These are phyloP conservation scores for Trypanosoma conorhini DNA, from an alignment of 208 protist species.

Conservation along the genomic window DNA sequence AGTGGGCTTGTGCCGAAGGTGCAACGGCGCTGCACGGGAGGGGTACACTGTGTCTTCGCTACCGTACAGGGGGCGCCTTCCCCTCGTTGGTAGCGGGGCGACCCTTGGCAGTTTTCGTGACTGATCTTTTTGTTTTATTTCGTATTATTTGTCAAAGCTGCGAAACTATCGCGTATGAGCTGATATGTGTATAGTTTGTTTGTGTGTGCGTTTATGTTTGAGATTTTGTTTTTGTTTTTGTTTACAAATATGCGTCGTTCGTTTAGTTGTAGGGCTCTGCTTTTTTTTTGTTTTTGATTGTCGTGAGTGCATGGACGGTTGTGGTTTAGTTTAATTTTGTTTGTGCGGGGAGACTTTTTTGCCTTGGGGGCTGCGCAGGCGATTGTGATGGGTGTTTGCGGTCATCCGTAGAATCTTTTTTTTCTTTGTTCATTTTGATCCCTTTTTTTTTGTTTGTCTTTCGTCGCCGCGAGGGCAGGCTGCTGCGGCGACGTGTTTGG, in stretches of 20 bases:
- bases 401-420: background rate
- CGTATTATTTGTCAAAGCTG: no score
- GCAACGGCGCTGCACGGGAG: background rate
- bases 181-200: no score
- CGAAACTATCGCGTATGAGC: no score
- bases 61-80: background rate
- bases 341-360: background rate
- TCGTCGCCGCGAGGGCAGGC: background rate
- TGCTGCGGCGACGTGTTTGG: background rate
- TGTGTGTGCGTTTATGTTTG: background rate
- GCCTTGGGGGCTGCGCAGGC: background rate
- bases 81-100: background rate
- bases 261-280: no score
- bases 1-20: background rate
- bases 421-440: background rate
- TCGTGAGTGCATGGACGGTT: background rate
- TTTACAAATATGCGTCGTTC: background rate
- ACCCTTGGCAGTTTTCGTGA: background rate
- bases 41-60: background rate
- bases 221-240: background rate
- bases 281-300: constrained; percentile 9
- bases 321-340: constrained; percentile 1
- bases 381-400: background rate
- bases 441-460: constrained; percentile 3
- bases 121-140: no score